Evolutionary conservation across 352 stramenopile species (phyloP).

Genomic region (Thraustochytrium striatum): DNA sequence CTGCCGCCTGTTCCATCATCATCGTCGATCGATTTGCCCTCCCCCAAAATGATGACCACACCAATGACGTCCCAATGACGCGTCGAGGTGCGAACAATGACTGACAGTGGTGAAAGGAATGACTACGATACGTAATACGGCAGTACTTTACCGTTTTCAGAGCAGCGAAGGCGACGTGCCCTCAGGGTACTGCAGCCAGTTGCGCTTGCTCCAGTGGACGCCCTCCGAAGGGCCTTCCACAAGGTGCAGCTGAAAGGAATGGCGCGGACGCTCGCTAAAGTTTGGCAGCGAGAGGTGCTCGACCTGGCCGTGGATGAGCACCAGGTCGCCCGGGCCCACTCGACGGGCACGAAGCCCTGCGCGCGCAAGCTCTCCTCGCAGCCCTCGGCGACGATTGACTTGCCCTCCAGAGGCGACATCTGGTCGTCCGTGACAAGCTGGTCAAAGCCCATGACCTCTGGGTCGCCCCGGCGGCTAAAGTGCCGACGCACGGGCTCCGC

Average conservation of each 20-base stretch:
- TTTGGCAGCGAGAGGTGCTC: slow-evolving; percentile 93
- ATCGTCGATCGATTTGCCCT: too few relatives aligned
- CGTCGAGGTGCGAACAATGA: too few relatives aligned
- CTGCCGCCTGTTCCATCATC: too few relatives aligned
- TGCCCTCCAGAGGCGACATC: slow-evolving; percentile 57
- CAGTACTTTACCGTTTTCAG: too few relatives aligned
- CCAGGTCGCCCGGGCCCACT: slow-evolving; percentile 84
- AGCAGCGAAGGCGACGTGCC: background rate
- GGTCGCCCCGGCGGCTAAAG: slow-evolving; percentile 70
- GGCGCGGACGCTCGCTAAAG: slow-evolving; percentile 70
- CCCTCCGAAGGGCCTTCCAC: slow-evolving; percentile 79
- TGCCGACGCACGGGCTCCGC: slow-evolving; percentile 72
- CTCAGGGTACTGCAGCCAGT: slow-evolving; percentile 86
- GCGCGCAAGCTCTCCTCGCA: slow-evolving; percentile 53
- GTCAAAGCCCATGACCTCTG: slow-evolving; percentile 51
- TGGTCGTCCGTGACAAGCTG: slow-evolving; percentile 51
- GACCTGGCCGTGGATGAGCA: slow-evolving; percentile 83
- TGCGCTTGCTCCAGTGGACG: slow-evolving; percentile 72
- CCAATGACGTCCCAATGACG: too few relatives aligned
- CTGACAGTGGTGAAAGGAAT: too few relatives aligned
- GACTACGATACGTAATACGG: too few relatives aligned
- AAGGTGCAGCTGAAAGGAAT: slow-evolving; percentile 92
- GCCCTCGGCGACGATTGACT: slow-evolving; percentile 22
- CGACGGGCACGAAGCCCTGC: slow-evolving; percentile 63
- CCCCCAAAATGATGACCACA: too few relatives aligned